Conservation (phyloP, 2,329 filamentous ascomycete species). For the Claviceps sp. region DNA sequence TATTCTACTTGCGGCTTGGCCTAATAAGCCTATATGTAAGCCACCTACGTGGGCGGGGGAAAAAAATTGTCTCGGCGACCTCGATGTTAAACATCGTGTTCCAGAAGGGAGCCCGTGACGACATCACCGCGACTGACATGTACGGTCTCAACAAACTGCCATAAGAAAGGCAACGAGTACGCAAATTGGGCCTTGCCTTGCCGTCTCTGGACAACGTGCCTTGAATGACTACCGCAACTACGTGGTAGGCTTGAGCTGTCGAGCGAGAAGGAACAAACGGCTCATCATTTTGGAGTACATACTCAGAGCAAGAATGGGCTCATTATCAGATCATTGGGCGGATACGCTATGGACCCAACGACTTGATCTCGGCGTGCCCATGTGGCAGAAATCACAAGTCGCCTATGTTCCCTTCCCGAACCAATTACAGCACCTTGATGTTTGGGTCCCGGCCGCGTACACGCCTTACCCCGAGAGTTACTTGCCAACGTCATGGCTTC, state of each 20-base stretch:
- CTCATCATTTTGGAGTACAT: no score
- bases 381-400: slow-evolving; percentile 7
- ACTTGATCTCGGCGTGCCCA: slow-evolving; percentile 3
- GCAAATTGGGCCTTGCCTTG: no score
- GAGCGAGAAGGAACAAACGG: not conserved
- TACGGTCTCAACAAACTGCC: no score
- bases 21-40: not conserved
- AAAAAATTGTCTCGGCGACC: not conserved
- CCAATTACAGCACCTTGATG: slow-evolving; percentile 4
- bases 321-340: slow-evolving; percentile 2
- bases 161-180: no score
- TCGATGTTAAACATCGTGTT: not conserved
- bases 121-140: no score
- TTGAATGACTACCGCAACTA: no score
- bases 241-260: no score
- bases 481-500: slow-evolving; percentile 4
- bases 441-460: slow-evolving; percentile 3
- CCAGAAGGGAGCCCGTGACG: not conserved
- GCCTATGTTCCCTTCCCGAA: slow-evolving; percentile 2
- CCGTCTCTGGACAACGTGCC: no score
- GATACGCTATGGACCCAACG: not conserved
- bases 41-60: not conserved
- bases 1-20: not conserved
- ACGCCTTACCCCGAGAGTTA: not conserved
- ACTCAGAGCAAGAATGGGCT: not conserved